Conservation (phyloP, 2,329 filamentous ascomycete genomes). For the Aspergillus quadrilineatus region DNA sequence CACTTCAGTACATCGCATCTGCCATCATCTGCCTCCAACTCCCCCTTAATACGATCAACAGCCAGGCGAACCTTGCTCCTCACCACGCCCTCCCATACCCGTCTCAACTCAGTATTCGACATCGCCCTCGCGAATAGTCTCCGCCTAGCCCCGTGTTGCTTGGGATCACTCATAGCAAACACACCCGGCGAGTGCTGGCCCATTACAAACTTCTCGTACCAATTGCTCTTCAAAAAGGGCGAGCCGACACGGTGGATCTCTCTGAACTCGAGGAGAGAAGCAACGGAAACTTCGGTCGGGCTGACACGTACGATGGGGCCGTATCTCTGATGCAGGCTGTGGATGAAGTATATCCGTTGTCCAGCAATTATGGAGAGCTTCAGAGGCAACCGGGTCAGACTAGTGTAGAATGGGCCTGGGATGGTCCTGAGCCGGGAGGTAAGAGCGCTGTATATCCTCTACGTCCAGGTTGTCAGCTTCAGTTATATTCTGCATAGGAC, state of each 20-base stretch:
- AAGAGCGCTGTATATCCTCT: not conserved
- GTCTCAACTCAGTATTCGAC: conserved; percentile 15
- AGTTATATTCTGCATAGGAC: not conserved
- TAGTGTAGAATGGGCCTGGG: conserved; percentile 1
- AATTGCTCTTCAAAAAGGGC: conserved; percentile 29
- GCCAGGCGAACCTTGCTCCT: conserved; percentile 38
- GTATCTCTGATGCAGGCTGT: conserved; percentile 24
- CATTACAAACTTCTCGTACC: conserved; percentile 25
- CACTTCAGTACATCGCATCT: conserved; percentile 46
- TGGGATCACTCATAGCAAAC: conserved; percentile 41
- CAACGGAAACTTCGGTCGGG: conserved; percentile 30
- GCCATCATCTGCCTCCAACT: not conserved
- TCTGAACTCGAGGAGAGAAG: conserved; percentile 30
- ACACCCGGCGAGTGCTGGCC: conserved; percentile 24
- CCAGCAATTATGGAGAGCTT: not conserved
- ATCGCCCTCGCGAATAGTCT: conserved; percentile 44
- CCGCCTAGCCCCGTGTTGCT: conserved; percentile 42
- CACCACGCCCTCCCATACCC: conserved; percentile 37
- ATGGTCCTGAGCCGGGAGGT: not conserved
- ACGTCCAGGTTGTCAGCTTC: not conserved
- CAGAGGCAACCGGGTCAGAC: not conserved
- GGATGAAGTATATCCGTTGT: conserved; percentile 17
- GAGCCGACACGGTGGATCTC: conserved; percentile 30
- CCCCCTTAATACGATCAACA: conserved; percentile 45
- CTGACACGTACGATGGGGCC: conserved; percentile 25